These are phyloP conservation scores for Dactylellina haptotyla DNA, from an alignment of 2,329 filamentous ascomycete genomes.

Conservation along the genomic window DNA sequence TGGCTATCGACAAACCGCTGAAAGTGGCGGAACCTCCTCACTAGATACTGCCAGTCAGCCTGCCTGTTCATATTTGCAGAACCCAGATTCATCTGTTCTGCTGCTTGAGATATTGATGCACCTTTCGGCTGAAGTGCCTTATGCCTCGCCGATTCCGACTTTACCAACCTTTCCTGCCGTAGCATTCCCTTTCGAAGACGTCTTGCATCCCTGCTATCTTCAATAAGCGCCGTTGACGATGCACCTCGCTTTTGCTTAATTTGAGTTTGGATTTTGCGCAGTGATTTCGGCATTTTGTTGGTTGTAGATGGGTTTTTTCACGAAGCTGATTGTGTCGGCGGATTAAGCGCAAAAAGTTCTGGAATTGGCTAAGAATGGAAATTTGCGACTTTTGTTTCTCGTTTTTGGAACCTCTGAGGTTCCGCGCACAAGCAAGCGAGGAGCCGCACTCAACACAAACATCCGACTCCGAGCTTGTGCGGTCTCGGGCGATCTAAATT, in stretches of 20 bases:
- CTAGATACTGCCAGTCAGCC: slow-evolving; percentile 1
- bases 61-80: not conserved
- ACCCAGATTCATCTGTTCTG: not conserved
- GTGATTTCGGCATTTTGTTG: slow-evolving; percentile 33
- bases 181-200: slow-evolving; percentile 41
- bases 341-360: too few species aligned
- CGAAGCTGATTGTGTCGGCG: not conserved
- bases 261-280: slow-evolving; percentile 45
- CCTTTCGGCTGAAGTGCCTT: slow-evolving; percentile 43
- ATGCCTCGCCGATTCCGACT: slow-evolving; percentile 24
- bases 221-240: slow-evolving; percentile 35
- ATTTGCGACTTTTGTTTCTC: too few species aligned
- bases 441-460: too few species aligned
- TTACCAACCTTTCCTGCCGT: slow-evolving; percentile 31
- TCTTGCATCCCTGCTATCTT: slow-evolving; percentile 44
- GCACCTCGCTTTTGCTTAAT: slow-evolving; percentile 41
- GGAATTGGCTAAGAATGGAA: too few species aligned
- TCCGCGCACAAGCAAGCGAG: too few species aligned
- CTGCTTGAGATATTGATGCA: not conserved
- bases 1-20: slow-evolving; percentile 13
- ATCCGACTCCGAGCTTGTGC: too few species aligned
- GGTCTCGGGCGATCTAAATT: too few species aligned
- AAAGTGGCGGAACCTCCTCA: slow-evolving; percentile 38
- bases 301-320: not conserved
- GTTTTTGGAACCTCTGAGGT: too few species aligned